Evolutionary conservation across 768 basidiomycete species (phyloP), one percentile per base, ranked within the genome.

Genomic region (Boletales sp.): DNA sequence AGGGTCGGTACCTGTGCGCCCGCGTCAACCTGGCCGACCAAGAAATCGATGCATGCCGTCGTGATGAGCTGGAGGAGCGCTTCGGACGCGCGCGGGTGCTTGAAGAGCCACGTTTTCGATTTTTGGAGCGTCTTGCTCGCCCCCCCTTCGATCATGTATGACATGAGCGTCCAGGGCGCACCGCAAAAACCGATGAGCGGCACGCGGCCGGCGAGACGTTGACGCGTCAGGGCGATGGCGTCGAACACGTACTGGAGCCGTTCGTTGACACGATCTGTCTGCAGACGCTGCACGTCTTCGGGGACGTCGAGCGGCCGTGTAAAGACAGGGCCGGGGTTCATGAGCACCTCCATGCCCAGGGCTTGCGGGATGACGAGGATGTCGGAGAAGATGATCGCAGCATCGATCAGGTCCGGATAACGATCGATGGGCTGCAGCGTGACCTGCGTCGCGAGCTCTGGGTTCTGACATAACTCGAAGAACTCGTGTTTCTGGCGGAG

Each of bases 321-420:
- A 61, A 99, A 94, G 64, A 77, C 72, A 2, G 96, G 96, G 4
- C 84, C 90, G 1, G 93, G 94, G 60, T 87, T 89, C 95, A 99
- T 98, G 61, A 87, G 74, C 0, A 93, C 87, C 60, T 87, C 86
- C 85, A 99, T 88, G 15, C 96, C 96, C 84, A 99, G 83, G 18
- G 96, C 96, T 65, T 98, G 94, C 0, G 96, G 96, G 49, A 99
- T 76, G 67, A 99, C 94, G 56, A 99, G 86, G 71, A 98, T 99
- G 67, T 98, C 96, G 59, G 85, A 90, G 76, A 99, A 99, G 70
- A 98, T 97, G 73, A 98, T 98, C 48, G 93, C 81, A 10, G 95
- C 95, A 70, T 98, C 96, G 60, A 99, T 69, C 33, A 94, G 79
- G 40, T 86, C 90, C 2, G 81, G 66, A 71, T 89, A 98, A 40